Evolutionary conservation across 2,329 filamentous ascomycete species (phyloP), one percentile per base, ranked within the genome.

Genomic region (Neurospora crassa): DNA sequence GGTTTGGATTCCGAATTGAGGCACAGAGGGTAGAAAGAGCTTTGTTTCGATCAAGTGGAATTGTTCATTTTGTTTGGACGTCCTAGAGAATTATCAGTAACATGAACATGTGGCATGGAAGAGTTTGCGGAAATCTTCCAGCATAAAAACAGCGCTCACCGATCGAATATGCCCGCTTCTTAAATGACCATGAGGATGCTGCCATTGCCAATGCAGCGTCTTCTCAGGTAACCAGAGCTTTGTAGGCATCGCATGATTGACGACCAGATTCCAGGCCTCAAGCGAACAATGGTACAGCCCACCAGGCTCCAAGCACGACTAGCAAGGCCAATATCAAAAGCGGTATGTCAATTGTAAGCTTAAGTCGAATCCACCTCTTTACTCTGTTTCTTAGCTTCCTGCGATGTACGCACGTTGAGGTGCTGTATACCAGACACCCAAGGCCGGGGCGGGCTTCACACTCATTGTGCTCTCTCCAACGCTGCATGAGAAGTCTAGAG

Each of bases 381-480:
- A 77, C 81, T 75, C 78, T 89, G 72, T 73, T 89, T 81, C 74
- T 79, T 73, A 81, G 74, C 70, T 78, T 79, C 7, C 80, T 80
- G 5, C 82, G 80, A 71, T 87, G 84, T 1, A 79, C 76, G 72
- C 87, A 89, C 2, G 77, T 80, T 0, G 74, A 75, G 4, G 87
- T 89, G 34, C 83, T 84, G 70, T 83, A 85, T 12, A 89, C 83
- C 11, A 88, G 79, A 75, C 87, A 89, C 3, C 87, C 87, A 0
- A 89, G 78, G 1, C 84, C 86, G 0, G 86, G 86, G 0, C 85
- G 81, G 24, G 84, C 85, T 75, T 89, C 87, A 75, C 88, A 90
- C 76, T 90, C 88, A 14, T 86, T 79, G 74, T 90, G 88, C 72
- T 89, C 84, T 71, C 88, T 82, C 18, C 88, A 82, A 47, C 86